Conservation (phyloP, 2,329 filamentous ascomycete species). For the Colletotrichum shisoi region DNA sequence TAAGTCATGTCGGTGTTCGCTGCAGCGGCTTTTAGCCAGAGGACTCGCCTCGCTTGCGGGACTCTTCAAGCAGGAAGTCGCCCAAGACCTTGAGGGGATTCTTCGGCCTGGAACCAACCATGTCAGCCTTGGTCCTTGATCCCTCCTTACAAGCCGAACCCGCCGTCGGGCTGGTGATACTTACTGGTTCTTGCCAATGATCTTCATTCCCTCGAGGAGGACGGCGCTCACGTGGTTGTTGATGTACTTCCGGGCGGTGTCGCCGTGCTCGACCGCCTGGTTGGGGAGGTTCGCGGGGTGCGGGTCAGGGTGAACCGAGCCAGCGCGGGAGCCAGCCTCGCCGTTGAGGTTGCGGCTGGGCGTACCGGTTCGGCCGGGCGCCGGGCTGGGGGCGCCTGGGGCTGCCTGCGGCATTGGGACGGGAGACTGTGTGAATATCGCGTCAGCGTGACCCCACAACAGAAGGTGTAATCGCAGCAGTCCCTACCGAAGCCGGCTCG, state of each 20-base stretch:
- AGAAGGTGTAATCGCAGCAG: no score
- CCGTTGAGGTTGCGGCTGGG: slow-evolving; percentile 50
- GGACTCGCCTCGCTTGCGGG: slow-evolving; percentile 44
- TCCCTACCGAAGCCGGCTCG: slow-evolving; percentile 53
- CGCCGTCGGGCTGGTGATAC: slow-evolving; percentile 42
- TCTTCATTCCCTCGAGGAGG: slow-evolving; percentile 78
- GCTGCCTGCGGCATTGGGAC: slow-evolving; percentile 47
- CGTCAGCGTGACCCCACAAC: slow-evolving; percentile 7
- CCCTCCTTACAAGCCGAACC: no score
- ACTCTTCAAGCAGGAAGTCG: slow-evolving; percentile 74
- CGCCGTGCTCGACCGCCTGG: slow-evolving; percentile 70
- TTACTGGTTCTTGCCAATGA: slow-evolving; percentile 74
- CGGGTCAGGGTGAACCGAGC: slow-evolving; percentile 65
- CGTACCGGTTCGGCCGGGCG: slow-evolving; percentile 58
- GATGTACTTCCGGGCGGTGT: slow-evolving; percentile 73
- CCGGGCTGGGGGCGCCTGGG: slow-evolving; percentile 51
- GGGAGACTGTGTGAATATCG: slow-evolving; percentile 51
- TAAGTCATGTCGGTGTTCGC: neutral
- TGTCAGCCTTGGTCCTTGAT: slow-evolving; percentile 9
- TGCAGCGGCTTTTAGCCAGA: neutral
- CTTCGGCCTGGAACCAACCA: slow-evolving; percentile 58
- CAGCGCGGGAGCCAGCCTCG: slow-evolving; percentile 60
- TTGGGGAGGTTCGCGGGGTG: slow-evolving; percentile 61
- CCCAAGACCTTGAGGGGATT: slow-evolving; percentile 74
- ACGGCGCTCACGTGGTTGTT: slow-evolving; percentile 74